Conservation (phyloP, 2,329 filamentous ascomycete species). For the Graphium sp. region DNA sequence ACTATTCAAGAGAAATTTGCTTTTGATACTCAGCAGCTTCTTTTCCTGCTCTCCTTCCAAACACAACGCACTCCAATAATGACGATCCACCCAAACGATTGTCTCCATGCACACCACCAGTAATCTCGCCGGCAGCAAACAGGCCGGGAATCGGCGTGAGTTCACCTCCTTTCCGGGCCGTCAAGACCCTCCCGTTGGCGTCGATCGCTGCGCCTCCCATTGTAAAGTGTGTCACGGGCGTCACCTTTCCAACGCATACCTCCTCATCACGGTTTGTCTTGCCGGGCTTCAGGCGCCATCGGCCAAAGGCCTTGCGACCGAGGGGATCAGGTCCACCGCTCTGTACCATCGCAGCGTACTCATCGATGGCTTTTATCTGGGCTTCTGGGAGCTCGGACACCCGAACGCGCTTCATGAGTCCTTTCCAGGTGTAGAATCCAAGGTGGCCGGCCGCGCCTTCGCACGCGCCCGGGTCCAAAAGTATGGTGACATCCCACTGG, state of each 20-base stretch:
- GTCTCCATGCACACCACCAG: slow-evolving; percentile 45
- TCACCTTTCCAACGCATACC: slow-evolving; percentile 41
- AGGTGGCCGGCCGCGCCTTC: slow-evolving; percentile 35
- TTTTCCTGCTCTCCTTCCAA: slow-evolving; percentile 38
- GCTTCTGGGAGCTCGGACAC: slow-evolving; percentile 26
- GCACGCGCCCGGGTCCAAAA: slow-evolving; percentile 42
- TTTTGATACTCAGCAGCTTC: slow-evolving; percentile 18
- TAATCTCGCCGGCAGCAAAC: slow-evolving; percentile 48
- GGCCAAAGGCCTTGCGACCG: slow-evolving; percentile 31
- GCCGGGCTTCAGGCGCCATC: slow-evolving; percentile 29
- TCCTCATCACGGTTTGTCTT: slow-evolving; percentile 30
- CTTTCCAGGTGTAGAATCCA: slow-evolving; percentile 47
- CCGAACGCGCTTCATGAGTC: slow-evolving; percentile 37
- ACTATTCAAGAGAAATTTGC: no score
- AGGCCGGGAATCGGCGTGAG: slow-evolving; percentile 31
- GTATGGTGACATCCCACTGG: slow-evolving; percentile 41
- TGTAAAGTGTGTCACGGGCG: slow-evolving; percentile 48
- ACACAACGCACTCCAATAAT: slow-evolving; percentile 46
- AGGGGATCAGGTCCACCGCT: slow-evolving; percentile 23
- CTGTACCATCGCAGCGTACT: slow-evolving; percentile 27
- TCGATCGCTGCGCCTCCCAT: slow-evolving; percentile 49
- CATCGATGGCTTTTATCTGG: slow-evolving; percentile 23
- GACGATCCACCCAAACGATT: slow-evolving; percentile 46
- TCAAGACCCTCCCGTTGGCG: slow-evolving; percentile 30
- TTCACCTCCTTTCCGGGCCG: slow-evolving; percentile 13